Base-by-base conservation (phyloP, 2,329 filamentous ascomycete species). In the Colletotrichum cordylinicola region DNA sequence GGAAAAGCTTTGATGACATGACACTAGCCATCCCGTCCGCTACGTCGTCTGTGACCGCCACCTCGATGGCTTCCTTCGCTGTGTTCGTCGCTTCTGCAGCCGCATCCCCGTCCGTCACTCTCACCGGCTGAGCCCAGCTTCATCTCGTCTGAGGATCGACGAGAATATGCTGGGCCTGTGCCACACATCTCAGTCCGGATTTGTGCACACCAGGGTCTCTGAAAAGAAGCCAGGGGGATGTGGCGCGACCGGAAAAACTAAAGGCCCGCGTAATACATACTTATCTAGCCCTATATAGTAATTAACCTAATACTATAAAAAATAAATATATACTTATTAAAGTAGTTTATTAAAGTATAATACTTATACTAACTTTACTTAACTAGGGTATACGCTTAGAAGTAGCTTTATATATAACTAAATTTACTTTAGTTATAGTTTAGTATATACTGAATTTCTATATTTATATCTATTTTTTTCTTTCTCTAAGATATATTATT, bases 1-100 rank as follows among this genome's bases (percentile, higher is more conserved):
- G 70, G 43, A 73, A 73, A 73, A 69, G 39, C 37, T 64, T 75
- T 65, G 70, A 65, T 65, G 73, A 67, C 64, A 68, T 70, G 67
- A 70, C 67, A 52, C 43, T 52, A 61, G 56, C 67, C 56, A 60
- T 31, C 67, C 37, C 67, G 58, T 62, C 72, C 27, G 43, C 29
- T 39, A n/a, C 18, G n/a, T 35, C 24, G 70, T 52, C 70, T 69
- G 64, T 69, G 64, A 76, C 70, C 74, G 70, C 74, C 70, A 74
- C 67, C 48, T 21, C 52, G 24, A 33, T 68, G 52, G 37, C 66
- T 16, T 68, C 27, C 65, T 21, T 68, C 43, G 61, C 67, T 35
- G 43, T 24, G 12, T 24, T 71, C 43, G 39, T 43, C 31, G 33
- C 29, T 62, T 58, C 48, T 58, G 35, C 29, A 33, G n/a, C 33